Conservation (phyloP, 208 protist species). For the Entamoeba histolytica region DNA sequence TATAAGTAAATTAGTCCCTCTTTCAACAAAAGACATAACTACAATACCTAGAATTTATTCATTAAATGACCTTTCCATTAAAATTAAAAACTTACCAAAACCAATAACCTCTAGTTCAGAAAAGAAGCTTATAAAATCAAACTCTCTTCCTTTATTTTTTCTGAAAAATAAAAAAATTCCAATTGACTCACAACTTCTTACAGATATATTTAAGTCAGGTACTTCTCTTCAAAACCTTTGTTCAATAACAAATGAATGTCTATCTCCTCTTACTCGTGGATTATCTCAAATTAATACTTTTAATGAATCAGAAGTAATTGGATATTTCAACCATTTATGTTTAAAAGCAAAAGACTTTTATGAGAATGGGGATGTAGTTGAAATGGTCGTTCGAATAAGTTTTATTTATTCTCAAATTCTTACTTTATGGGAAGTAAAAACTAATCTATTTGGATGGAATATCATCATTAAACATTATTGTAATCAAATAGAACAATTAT, state of each 20-base stretch:
- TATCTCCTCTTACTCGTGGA: not conserved
- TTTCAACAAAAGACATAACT: not conserved
- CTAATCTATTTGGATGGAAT: not conserved
- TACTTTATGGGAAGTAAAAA: not conserved
- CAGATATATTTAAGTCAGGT: not conserved
- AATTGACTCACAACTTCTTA: not conserved
- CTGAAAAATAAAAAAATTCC: not conserved
- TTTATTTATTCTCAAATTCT: not conserved
- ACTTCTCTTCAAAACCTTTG: not conserved
- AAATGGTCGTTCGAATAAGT: not conserved
- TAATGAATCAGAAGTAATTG: not conserved
- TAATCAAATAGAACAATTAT: not conserved
- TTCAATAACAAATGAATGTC: not conserved
- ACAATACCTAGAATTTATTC: not conserved
- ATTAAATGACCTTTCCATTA: not conserved
- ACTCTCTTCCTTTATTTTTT: too few species aligned
- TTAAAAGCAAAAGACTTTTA: not conserved
- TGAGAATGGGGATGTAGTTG: not conserved
- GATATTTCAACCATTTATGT: not conserved
- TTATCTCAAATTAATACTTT: not conserved
- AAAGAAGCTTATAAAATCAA: too few species aligned
- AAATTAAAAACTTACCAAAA: not conserved
- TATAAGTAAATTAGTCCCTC: not conserved
- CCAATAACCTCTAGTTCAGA: too few species aligned
- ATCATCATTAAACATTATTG: not conserved